phyloP scores from a whole-genome alignment of 257 asterid genomes.

The Solanum lycopersicoides region DNA sequence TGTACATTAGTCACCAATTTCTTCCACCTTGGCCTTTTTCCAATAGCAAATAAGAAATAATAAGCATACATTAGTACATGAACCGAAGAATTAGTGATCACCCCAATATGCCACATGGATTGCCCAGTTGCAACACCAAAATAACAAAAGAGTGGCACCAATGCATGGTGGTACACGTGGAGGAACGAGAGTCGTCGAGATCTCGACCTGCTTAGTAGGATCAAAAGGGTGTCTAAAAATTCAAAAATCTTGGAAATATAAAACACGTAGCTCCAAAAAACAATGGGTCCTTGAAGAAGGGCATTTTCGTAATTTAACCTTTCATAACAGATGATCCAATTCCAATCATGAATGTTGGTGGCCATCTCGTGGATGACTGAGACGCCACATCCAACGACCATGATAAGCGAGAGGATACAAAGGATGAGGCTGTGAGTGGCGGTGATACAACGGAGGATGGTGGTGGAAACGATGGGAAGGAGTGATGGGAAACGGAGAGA shows the following conservation, averaged over 20 bases:
- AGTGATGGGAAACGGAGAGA: constrained; percentile 24
- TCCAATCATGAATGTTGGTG: constrained; percentile 24
- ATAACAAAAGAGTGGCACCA: constrained; percentile 62
- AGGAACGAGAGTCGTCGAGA: constrained; percentile 60
- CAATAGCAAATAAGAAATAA: constrained; percentile 49
- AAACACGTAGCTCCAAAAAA: constrained; percentile 79
- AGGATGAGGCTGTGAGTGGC: constrained; percentile 64
- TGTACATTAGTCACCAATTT: constrained; percentile 60
- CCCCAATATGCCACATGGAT: constrained; percentile 72
- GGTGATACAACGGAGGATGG: constrained; percentile 57
- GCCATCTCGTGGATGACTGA: constrained; percentile 54
- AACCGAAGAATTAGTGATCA: constrained; percentile 62
- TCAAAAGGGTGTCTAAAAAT: constrained; percentile 56
- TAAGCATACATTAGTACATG: constrained; percentile 82
- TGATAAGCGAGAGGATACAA: constrained; percentile 53
- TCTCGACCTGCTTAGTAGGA: constrained; percentile 37
- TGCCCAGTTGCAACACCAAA: constrained; percentile 38
- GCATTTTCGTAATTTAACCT: constrained; percentile 17
- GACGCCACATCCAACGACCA: constrained; percentile 55
- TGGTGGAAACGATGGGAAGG: constrained; percentile 20
- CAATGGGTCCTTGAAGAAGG: constrained; percentile 42
- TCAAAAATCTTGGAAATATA: constrained; percentile 70
- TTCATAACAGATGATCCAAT: constrained; percentile 56
- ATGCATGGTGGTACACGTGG: constrained; percentile 89
- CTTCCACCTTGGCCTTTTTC: constrained; percentile 73